Conservation (phyloP, 495 filamentous ascomycete species). For the Neurospora hispaniola region DNA sequence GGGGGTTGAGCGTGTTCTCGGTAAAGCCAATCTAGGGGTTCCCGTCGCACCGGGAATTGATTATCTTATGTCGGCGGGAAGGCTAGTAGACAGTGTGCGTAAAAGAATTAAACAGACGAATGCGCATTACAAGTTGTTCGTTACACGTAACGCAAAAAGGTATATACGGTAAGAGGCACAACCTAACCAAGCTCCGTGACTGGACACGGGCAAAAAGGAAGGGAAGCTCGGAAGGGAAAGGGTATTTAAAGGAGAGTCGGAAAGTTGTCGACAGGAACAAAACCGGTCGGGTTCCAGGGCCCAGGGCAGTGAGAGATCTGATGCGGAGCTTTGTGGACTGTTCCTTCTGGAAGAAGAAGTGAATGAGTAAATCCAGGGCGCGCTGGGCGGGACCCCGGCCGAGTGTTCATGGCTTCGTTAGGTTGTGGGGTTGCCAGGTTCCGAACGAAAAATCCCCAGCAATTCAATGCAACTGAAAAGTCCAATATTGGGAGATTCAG, state of each 20-base stretch:
- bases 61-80: neutral
- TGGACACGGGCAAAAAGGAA: neutral
- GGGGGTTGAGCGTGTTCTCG: neutral
- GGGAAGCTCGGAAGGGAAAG: neutral
- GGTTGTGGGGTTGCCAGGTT: neutral
- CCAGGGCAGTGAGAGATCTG: neutral
- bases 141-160: neutral
- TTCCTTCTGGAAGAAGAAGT: slow-evolving; percentile 6
- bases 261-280: neutral
- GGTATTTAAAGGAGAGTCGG: slow-evolving; percentile 1
- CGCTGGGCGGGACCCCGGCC: too few relatives aligned
- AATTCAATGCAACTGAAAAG: slow-evolving; percentile 6
- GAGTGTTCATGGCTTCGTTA: too few relatives aligned
- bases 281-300: neutral
- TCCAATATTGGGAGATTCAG: neutral
- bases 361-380: too few relatives aligned
- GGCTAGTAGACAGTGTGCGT: neutral
- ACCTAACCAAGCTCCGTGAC: neutral
- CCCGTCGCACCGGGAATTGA: neutral
- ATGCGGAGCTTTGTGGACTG: slow-evolving; percentile 5
- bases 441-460: slow-evolving; percentile 14
- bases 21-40: neutral
- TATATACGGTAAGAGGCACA: neutral
- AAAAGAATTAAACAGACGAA: neutral
- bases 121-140: neutral